Evolutionary conservation across 2,329 filamentous ascomycete species (phyloP).

Genomic region (Botrytis hyacinthi): DNA sequence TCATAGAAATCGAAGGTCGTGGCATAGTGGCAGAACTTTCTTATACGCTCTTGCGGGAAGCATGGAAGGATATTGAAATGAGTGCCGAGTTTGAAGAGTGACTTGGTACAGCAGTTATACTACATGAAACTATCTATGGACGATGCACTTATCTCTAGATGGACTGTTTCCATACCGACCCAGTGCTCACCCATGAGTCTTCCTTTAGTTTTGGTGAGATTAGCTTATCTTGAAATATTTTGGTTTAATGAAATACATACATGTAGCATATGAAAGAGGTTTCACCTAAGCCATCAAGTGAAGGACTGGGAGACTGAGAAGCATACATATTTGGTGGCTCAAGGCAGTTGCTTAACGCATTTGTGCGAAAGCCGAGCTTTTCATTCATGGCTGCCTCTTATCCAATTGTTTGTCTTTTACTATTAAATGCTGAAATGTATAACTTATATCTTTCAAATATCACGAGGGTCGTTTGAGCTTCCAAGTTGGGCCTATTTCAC

Average conservation of each 20-base stretch:
- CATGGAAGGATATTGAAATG: not conserved
- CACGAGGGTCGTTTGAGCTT: too few species aligned
- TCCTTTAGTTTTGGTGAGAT: not conserved
- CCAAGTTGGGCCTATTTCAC: not conserved
- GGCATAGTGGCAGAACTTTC: not conserved
- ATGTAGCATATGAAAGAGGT: not conserved
- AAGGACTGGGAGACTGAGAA: not conserved
- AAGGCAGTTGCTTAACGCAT: not conserved
- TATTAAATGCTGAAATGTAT: not conserved
- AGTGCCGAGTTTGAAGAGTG: not conserved
- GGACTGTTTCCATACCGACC: not conserved
- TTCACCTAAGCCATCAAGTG: not conserved
- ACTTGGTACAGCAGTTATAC: not conserved
- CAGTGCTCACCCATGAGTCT: not conserved
- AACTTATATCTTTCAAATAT: not conserved
- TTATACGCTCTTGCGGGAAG: not conserved
- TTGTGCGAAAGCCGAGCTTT: not conserved
- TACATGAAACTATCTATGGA: not conserved
- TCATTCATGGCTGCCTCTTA: not conserved
- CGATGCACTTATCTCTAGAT: not conserved
- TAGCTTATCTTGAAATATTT: not conserved
- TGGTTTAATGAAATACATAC: not conserved
- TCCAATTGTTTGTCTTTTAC: not conserved
- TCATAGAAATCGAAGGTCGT: not conserved
- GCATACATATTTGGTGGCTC: not conserved